Conservation (phyloP, 2,329 filamentous ascomycete species). For the Penicillium frequentans region DNA sequence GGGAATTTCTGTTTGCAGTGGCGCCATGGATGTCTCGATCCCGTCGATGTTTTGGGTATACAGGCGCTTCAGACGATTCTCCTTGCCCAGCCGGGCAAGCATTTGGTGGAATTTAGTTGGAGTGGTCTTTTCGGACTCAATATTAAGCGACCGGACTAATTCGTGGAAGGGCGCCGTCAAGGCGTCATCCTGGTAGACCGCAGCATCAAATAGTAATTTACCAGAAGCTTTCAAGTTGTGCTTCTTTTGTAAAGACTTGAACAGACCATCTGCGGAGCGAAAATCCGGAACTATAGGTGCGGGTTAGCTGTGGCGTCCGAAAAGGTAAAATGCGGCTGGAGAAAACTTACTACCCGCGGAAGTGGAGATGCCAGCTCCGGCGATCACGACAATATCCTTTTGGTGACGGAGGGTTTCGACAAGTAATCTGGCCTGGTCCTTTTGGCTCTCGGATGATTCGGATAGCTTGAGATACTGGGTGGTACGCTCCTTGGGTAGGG, state of each 20-base stretch:
- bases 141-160: slow-evolving; percentile 88
- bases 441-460: slow-evolving; percentile 50
- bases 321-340: slow-evolving; percentile 13
- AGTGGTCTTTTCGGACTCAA: slow-evolving; percentile 71
- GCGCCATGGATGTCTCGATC: slow-evolving; percentile 80
- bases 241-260: slow-evolving; percentile 78
- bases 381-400: slow-evolving; percentile 95
- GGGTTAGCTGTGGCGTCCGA: slow-evolving; percentile 9
- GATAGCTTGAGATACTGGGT: slow-evolving; percentile 79
- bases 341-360: slow-evolving; percentile 78
- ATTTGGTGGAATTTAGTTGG: slow-evolving; percentile 93
- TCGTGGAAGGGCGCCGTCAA: slow-evolving; percentile 90
- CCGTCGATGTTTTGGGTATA: slow-evolving; percentile 98
- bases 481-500: slow-evolving; percentile 66
- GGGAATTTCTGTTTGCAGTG: slow-evolving; percentile 77
- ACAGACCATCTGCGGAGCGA: slow-evolving; percentile 85
- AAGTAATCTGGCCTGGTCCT: slow-evolving; percentile 66
- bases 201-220: slow-evolving; percentile 94
- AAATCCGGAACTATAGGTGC: slow-evolving; percentile 79
- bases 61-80: slow-evolving; percentile 81
- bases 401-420: slow-evolving; percentile 77
- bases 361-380: slow-evolving; percentile 94
- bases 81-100: slow-evolving; percentile 82
- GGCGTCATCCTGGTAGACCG: slow-evolving; percentile 89
- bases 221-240: slow-evolving; percentile 92